phyloP scores from a whole-genome alignment of 345 rosid species.

The Eucalyptus lansdowneana region DNA sequence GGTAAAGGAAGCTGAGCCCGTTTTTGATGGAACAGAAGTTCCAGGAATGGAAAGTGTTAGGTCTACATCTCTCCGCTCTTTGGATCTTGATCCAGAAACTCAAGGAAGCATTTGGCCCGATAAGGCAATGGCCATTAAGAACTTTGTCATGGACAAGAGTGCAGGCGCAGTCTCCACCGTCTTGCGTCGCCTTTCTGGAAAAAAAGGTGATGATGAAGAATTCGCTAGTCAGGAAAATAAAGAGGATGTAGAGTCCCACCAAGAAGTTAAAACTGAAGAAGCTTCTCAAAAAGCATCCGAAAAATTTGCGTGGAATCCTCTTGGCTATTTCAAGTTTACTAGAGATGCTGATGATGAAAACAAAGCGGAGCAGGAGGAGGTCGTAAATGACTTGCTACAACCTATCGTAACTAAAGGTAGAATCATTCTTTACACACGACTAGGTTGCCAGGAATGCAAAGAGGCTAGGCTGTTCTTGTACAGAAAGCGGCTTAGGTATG shows the following conservation, averaged over 20 bases:
- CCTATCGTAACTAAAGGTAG: slow-evolving; percentile 54
- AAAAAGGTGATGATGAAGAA: slow-evolving; percentile 12
- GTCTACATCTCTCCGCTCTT: slow-evolving; percentile 10
- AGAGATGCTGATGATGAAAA: slow-evolving; percentile 24
- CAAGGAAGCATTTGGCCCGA: slow-evolving; percentile 53
- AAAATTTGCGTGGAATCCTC: slow-evolving; percentile 57
- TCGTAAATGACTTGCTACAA: slow-evolving; percentile 8
- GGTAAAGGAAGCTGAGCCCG: slow-evolving; percentile 23
- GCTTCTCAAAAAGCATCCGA: slow-evolving; percentile 22
- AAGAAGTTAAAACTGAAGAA: slow-evolving; percentile 11
- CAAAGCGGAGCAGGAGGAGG: slow-evolving; percentile 13
- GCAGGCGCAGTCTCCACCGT: slow-evolving; percentile 47
- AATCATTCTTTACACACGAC: slow-evolving; percentile 52
- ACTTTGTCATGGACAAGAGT: slow-evolving; percentile 55
- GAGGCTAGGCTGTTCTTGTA: slow-evolving; percentile 47
- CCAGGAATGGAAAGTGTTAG: slow-evolving; percentile 24
- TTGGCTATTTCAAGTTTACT: slow-evolving; percentile 36
- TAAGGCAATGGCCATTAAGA: slow-evolving; percentile 55
- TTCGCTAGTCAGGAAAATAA: slow-evolving; percentile 6
- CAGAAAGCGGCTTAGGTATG: slow-evolving; percentile 54
- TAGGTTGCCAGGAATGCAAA: slow-evolving; percentile 56
- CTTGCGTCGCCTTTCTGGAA: slow-evolving; percentile 44
- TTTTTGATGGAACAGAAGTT: slow-evolving; percentile 40
- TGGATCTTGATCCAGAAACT: slow-evolving; percentile 13
- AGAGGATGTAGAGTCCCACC: slow-evolving; percentile 9